These are phyloP conservation scores for Davidsoniella neocaledoniae DNA, from an alignment of 2,329 filamentous ascomycete genomes.

Conservation along the genomic window DNA sequence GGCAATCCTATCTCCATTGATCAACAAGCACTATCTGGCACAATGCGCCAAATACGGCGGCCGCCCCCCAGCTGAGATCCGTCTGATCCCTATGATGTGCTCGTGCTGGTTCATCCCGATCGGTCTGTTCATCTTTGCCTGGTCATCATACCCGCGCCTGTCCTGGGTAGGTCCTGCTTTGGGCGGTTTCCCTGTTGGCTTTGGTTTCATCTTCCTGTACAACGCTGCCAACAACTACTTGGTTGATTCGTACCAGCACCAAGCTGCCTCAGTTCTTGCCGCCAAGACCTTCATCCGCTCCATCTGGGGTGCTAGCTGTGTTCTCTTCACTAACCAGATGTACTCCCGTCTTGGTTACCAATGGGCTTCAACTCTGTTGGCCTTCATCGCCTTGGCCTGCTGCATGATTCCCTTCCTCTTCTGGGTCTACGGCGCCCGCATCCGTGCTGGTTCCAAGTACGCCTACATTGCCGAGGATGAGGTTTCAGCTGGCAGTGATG, in stretches of 20 bases:
- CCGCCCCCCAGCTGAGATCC: conserved; percentile 57
- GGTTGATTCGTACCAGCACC: conserved; percentile 45
- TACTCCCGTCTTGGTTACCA: conserved; percentile 54
- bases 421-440: conserved; percentile 57
- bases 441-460: conserved; percentile 52
- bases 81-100: conserved; percentile 69
- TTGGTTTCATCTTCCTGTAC: conserved; percentile 73
- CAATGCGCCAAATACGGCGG: conserved; percentile 47
- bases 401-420: conserved; percentile 73
- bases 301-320: conserved; percentile 63
- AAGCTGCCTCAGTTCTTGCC: conserved; percentile 65
- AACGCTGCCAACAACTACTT: conserved; percentile 65
- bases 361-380: conserved; percentile 59
- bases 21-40: conserved; percentile 68
- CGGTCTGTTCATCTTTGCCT: conserved; percentile 41
- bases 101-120: conserved; percentile 55
- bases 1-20: conserved; percentile 48
- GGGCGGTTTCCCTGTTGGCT: conserved; percentile 55
- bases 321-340: conserved; percentile 73
- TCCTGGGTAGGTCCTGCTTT: conserved; percentile 57
- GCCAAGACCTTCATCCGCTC: conserved; percentile 67
- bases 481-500: conserved; percentile 1
- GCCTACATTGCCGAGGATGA: conserved; percentile 50
- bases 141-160: conserved; percentile 45
- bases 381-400: conserved; percentile 58